These are phyloP conservation scores for Colletotrichum scovillei DNA, from an alignment of 2,329 filamentous ascomycete species.

Conservation along the genomic window DNA sequence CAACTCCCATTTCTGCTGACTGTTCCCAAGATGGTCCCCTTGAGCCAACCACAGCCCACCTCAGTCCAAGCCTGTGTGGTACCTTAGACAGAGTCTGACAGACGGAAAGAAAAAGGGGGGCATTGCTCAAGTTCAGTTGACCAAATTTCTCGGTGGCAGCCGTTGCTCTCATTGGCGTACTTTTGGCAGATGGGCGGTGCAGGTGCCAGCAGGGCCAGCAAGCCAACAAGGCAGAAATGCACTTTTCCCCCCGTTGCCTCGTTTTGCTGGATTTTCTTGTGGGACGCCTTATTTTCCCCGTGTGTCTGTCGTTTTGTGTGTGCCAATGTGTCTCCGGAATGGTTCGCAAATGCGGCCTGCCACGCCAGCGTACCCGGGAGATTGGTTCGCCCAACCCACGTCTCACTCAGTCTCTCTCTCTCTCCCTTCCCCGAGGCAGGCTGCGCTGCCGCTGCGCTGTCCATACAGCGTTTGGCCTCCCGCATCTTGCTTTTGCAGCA, in stretches of 20 bases:
- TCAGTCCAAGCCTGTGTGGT: background rate
- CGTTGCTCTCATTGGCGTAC: constrained; percentile 15
- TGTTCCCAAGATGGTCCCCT: constrained; percentile 11
- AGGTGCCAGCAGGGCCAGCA: constrained; percentile 12
- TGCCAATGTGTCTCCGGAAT: constrained; percentile 1
- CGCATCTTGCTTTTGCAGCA: background rate
- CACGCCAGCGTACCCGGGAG: constrained; percentile 8
- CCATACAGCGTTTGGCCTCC: background rate
- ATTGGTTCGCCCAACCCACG: constrained; percentile 21
- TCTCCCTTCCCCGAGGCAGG: background rate
- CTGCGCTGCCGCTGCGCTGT: constrained; percentile 1
- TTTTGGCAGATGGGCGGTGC: constrained; percentile 20
- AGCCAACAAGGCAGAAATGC: constrained; percentile 31
- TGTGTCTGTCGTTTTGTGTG: background rate
- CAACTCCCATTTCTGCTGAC: constrained; percentile 21
- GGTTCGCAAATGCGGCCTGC: constrained; percentile 25
- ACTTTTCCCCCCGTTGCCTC: constrained; percentile 6
- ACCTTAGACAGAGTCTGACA: background rate
- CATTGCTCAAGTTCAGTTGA: constrained; percentile 11
- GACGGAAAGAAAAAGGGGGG: background rate
- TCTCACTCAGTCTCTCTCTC: too few species aligned
- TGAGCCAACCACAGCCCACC: background rate
- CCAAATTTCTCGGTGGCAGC: constrained; percentile 22
- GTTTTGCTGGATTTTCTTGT: constrained; percentile 10
- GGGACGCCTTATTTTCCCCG: constrained; percentile 16